Evolutionary conservation across 1,139 yeast species (phyloP).

Genomic region (Pichia sp.): DNA sequence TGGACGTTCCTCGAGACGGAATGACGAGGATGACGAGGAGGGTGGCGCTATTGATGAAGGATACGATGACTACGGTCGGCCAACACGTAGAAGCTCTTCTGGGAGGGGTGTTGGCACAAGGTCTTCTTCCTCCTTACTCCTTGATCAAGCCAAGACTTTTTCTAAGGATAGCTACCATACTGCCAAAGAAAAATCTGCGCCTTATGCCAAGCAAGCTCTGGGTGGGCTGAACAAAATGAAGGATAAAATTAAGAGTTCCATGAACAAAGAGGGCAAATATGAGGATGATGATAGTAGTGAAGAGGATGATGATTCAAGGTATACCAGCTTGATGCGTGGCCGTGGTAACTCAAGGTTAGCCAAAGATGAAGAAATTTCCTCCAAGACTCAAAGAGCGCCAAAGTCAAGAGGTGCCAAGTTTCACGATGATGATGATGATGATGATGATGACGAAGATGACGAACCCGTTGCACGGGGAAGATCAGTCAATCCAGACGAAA

Average conservation of each 20-base stretch:
- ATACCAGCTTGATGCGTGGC: neutral
- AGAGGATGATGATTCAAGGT: constrained; percentile 4
- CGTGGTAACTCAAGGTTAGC: constrained; percentile 1
- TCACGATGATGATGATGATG: neutral
- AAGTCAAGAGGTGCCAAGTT: neutral
- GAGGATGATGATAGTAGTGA: constrained; percentile 1
- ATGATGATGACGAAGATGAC: neutral
- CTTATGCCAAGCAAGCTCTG: constrained; percentile 12
- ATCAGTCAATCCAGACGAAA: constrained; percentile 3
- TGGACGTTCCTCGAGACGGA: too few relatives aligned
- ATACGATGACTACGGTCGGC: too few relatives aligned
- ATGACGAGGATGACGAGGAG: neutral
- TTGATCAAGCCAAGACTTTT: constrained; percentile 9
- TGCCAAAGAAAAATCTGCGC: constrained; percentile 12
- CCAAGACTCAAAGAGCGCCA: constrained; percentile 1
- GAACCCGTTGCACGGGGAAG: neutral
- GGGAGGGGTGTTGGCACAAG: neutral
- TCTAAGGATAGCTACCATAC: constrained; percentile 11
- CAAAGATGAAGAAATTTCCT: neutral
- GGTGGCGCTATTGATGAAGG: too few relatives aligned
- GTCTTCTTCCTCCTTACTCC: constrained; percentile 8
- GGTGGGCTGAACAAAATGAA: constrained; percentile 11
- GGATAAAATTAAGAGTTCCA: constrained; percentile 7
- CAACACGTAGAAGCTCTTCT: too few relatives aligned
- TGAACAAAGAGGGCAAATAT: constrained; percentile 2